Percentiles rank a stretch among this genome's conserved stretches.
Conservation (phyloP, 1,139 yeast species). For the Sugiyamaella novakii region DNA sequence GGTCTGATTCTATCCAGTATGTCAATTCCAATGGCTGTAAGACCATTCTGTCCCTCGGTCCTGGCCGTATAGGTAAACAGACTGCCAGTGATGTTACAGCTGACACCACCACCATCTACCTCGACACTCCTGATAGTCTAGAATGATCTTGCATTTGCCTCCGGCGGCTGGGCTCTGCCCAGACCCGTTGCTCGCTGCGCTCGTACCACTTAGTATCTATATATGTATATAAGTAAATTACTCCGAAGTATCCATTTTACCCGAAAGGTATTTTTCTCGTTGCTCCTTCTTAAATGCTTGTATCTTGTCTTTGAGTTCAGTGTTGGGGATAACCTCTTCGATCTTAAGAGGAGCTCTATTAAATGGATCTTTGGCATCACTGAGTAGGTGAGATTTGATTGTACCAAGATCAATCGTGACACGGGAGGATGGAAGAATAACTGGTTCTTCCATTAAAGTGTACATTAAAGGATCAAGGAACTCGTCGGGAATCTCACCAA, state of each 20-base stretch:
- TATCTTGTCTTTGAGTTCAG: conserved; percentile 64
- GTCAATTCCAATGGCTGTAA: conserved; percentile 26
- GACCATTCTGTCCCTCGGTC: conserved; percentile 36
- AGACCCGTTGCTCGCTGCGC: conserved; percentile 5
- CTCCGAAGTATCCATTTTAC: conserved; percentile 20
- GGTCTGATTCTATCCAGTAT: conserved; percentile 38
- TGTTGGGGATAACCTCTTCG: conserved; percentile 80
- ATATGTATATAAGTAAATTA: background rate
- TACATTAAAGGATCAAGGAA: conserved; percentile 95
- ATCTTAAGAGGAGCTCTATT: conserved; percentile 87
- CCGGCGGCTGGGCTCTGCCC: conserved; percentile 6
- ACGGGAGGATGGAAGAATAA: conserved; percentile 80
- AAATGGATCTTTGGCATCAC: conserved; percentile 96
- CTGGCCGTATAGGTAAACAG: conserved; percentile 36
- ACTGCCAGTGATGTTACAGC: conserved; percentile 22
- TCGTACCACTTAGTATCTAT: background rate
- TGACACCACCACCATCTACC: conserved; percentile 17
- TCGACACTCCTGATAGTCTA: conserved; percentile 21
- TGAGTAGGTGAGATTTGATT: conserved; percentile 87
- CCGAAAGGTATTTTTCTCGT: conserved; percentile 24
- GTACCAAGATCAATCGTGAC: conserved; percentile 87
- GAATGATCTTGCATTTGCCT: conserved; percentile 1
- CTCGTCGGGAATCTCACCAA: conserved; percentile 96
- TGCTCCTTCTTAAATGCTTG: conserved; percentile 51
- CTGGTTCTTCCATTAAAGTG: conserved; percentile 95